A percentile compares a stretch with the other conserved stretches of the same genome.
Evolutionary conservation across 176 grass and related monocot species (phyloP).

Genomic region (Cenchrus americanus): DNA sequence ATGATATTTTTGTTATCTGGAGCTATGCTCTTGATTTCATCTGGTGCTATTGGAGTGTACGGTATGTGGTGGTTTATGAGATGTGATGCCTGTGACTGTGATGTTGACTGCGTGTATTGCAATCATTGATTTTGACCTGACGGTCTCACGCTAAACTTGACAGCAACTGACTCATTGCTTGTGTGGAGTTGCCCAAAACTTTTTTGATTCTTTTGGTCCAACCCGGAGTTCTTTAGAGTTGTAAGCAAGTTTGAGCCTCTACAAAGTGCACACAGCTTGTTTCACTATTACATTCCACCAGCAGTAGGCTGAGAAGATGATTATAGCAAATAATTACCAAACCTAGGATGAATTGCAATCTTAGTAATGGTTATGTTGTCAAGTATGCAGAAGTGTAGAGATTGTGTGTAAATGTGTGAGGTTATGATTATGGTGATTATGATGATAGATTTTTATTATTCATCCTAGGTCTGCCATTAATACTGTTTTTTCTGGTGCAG

Average conservation of each 20-base stretch:
- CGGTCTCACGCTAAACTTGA: neutral
- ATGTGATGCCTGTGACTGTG: too few relatives aligned
- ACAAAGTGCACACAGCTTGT: neutral
- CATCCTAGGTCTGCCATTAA: neutral
- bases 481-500: neutral
- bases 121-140: slow-evolving; percentile 9
- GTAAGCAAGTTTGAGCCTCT: neutral
- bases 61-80: neutral
- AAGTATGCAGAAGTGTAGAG: neutral
- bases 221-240: neutral
- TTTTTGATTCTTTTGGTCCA: neutral
- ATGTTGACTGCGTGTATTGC: neutral
- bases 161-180: too few relatives aligned
- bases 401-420: too few relatives aligned
- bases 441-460: neutral
- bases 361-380: neutral
- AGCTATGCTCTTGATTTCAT: neutral
- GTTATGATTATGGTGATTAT: too few relatives aligned
- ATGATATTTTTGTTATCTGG: neutral
- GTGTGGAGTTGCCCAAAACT: neutral
- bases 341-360: neutral
- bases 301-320: neutral
- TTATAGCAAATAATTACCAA: neutral
- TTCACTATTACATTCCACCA: neutral
- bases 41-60: neutral